A percentile compares a stretch with the other conserved stretches of the same genome.
Evolutionary conservation across 2,329 filamentous ascomycete species (phyloP).

Genomic region (Xylaria sp.): DNA sequence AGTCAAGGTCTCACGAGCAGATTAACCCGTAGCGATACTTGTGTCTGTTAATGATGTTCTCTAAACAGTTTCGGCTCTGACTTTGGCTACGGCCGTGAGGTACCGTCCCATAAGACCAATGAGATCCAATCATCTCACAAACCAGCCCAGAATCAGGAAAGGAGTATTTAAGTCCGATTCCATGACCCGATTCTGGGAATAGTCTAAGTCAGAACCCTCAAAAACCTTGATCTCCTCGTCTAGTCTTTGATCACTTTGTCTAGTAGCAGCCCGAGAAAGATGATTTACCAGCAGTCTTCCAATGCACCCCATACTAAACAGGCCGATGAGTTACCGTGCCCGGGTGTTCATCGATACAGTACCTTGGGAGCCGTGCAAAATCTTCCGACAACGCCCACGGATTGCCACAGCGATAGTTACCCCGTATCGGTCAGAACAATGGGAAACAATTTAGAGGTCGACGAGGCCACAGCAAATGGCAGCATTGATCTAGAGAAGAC

Average conservation of each 20-base stretch:
- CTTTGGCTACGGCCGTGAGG: constrained; percentile 39
- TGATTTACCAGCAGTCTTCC: constrained; percentile 10
- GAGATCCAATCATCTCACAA: constrained; percentile 17
- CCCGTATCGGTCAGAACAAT: not conserved
- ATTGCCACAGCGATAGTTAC: constrained; percentile 3
- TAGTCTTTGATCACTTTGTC: not conserved
- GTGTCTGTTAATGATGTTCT: constrained; percentile 29
- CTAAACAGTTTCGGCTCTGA: constrained; percentile 23
- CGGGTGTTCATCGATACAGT: not conserved
- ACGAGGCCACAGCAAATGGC: constrained; percentile 37
- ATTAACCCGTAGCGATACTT: constrained; percentile 21
- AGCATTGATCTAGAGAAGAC: constrained; percentile 42
- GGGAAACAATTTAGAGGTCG: constrained; percentile 17
- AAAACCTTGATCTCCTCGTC: not conserved
- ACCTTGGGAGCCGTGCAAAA: not conserved
- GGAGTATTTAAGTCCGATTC: constrained; percentile 20
- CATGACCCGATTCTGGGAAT: not conserved
- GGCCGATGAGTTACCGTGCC: not conserved
- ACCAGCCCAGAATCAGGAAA: constrained; percentile 12
- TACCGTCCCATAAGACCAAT: constrained; percentile 22
- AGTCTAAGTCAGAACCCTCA: not conserved
- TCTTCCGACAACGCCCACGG: not conserved
- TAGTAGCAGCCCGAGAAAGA: constrained; percentile 10
- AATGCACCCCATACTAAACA: constrained; percentile 8
- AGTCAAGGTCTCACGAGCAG: constrained; percentile 35